Conservation (phyloP, 148 eudicot genomes). For the Chenopodium suecicum region DNA sequence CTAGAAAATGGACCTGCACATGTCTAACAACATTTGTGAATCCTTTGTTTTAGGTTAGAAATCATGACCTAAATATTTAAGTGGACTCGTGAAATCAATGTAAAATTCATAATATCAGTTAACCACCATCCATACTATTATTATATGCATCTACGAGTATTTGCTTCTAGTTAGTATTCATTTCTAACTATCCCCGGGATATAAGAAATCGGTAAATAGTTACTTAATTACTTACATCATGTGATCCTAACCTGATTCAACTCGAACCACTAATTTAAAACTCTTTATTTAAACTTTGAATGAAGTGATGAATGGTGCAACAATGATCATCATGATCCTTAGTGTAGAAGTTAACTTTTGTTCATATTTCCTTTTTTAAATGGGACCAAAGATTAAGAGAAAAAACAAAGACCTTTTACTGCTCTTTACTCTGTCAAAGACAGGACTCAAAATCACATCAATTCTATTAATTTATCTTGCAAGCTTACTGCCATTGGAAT, state of each 20-base stretch:
- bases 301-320: neutral
- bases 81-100: neutral
- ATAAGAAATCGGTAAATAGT: no score
- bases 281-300: no score
- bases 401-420: no score
- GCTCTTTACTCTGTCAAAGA: no score
- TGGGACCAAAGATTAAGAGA: neutral
- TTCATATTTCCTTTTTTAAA: no score
- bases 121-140: neutral
- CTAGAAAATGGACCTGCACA: constrained; percentile 5
- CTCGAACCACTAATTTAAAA: no score
- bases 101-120: no score
- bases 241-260: no score
- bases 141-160: neutral
- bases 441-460: no score
- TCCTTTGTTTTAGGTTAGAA: neutral
- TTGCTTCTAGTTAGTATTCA: no score
- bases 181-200: neutral
- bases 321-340: constrained; percentile 5
- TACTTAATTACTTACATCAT: no score
- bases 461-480: no score
- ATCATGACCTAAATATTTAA: constrained; percentile 1
- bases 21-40: neutral
- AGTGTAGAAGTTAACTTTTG: neutral
- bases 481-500: neutral